Percentiles rank a stretch among this genome's conserved stretches.
phyloP scores from a whole-genome alignment of 257 asterid genomes.

The Primulina tabacum region DNA sequence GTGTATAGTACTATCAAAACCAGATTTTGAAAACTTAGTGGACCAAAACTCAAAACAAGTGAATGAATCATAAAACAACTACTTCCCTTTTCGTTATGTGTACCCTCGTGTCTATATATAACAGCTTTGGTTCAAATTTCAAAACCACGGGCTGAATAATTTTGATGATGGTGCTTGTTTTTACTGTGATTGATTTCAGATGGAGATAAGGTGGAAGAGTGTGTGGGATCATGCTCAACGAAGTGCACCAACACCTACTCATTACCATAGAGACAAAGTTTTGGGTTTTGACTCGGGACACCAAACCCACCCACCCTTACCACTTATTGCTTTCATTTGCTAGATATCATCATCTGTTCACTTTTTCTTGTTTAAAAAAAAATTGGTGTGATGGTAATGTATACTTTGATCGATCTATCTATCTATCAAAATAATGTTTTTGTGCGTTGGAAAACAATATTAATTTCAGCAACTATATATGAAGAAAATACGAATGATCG shows the following conservation, averaged over 20 bases:
- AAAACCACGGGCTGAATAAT: neutral
- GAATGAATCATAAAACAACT: no score
- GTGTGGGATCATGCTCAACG: slow-evolving; percentile 87
- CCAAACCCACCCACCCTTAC: neutral
- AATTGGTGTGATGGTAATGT: no score
- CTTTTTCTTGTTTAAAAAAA: neutral
- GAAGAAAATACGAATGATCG: no score
- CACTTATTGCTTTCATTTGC: slow-evolving; percentile 1
- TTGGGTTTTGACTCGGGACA: neutral
- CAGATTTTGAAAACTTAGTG: no score
- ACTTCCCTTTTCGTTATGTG: no score
- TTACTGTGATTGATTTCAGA: slow-evolving; percentile 34
- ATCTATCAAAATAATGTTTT: no score
- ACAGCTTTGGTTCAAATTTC: neutral
- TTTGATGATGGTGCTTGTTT: neutral
- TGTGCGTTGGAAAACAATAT: no score
- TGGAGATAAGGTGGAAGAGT: slow-evolving; percentile 68
- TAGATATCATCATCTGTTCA: neutral
- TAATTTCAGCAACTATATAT: no score
- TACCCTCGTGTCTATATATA: no score
- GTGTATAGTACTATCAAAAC: no score
- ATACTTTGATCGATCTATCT: no score
- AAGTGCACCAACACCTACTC: slow-evolving; percentile 61
- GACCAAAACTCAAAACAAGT: no score
- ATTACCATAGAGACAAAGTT: slow-evolving; percentile 27